Evolutionary conservation across 345 rosid species (phyloP), one percentile per base, ranked within the genome.

Genomic region (Pistacia atlantica): DNA sequence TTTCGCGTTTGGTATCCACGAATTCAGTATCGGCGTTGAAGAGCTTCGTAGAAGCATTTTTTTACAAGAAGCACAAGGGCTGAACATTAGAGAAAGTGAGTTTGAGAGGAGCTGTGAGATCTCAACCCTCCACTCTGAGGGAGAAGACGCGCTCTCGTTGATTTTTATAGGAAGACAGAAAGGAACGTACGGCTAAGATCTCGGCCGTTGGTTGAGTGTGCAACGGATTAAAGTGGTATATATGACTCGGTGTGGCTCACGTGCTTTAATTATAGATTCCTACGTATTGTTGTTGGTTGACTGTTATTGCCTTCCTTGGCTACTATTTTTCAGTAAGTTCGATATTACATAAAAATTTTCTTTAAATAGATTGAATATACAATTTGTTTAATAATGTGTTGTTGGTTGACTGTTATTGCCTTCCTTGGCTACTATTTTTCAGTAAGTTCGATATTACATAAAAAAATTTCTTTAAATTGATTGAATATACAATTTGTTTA

Each of bases 31-130:
- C 22, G 98, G 98, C 20, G 93, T 88, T 54, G 98, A 93, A 7
- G 97, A 80, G 77, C 94, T 90, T 11, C 98, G 83, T 12, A 95
- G 68, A 57, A 95, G 91, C 98, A 95, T 93, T 38, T 2, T 67
- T 2, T 2, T 55, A 45, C 16, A 18, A 46, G 11, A 12, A 55
- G 42, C 67, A 16, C 18, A 8, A 67, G 28, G 28, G 10, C 1
- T 7, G 46, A 42, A 6, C 5, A 42, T 42, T 1, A 38, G 46
- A 42, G 8, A 42, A 6, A 42, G 17, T 46, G 61, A 51, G 38
- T 25, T 51, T 31, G 33, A 4, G 10, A 61, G 2, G 8, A 18
- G 48, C 64, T 3, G 7, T 16, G 33, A 7, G 11, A 3, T 7
- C 12, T 57, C 35, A 20, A 35, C 35, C 4, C 42, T 18, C 25